Evolutionary conservation across 2,329 filamentous ascomycete species (phyloP), one percentile per base, ranked within the genome.

Genomic region (Tolypocladium pustulatum): DNA sequence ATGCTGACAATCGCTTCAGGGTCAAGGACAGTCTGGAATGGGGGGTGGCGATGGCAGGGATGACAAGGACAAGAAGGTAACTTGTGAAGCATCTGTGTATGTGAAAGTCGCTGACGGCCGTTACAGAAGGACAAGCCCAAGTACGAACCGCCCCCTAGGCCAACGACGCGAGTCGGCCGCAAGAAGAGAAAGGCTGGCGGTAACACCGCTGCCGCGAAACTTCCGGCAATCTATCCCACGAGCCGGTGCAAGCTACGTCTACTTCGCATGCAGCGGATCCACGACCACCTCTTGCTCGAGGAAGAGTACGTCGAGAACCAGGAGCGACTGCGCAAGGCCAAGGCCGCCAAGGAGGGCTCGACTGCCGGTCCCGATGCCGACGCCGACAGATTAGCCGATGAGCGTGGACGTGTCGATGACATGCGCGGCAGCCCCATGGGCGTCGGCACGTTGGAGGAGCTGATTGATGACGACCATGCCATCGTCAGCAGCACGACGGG

Each of bases 241-340:
- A 94, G 93, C 67, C 87, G 94, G 81, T 99, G 94, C 84, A 99
- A 99, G 81, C 84, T 99, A 66, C 87, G 93, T 67, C 91, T 97
- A 63, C 84, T 99, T 61, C 90, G 94, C 68, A 97, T 99, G 94
- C 94, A 99, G 78, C 88, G 94, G 70, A 91, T 97, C 68, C 95
- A 99, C 79, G 94, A 99, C 72, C 94, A 99, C 71, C 82, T 99
- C 61, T 80, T 99, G 62, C 85, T 99, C 36, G 94, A 99, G 74
- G 94, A 99, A 73, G 94, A 99, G 76, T 99, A 96, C 65, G 94
- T 99, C 62, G 93, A 97, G 80, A 99, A 99, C 74, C 94, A 99
- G 76, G 94, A 99, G 76, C 90, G 91, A 53, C 80, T 97, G 68
- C 87, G 95, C 68, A 97, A 96, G 75, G 88, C 91, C 63, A 97